Evolutionary conservation across 2,329 filamentous ascomycete genomes (phyloP), one percentile per base, ranked within the genome.

Genomic region (Ophiosphaerella herpotricha): DNA sequence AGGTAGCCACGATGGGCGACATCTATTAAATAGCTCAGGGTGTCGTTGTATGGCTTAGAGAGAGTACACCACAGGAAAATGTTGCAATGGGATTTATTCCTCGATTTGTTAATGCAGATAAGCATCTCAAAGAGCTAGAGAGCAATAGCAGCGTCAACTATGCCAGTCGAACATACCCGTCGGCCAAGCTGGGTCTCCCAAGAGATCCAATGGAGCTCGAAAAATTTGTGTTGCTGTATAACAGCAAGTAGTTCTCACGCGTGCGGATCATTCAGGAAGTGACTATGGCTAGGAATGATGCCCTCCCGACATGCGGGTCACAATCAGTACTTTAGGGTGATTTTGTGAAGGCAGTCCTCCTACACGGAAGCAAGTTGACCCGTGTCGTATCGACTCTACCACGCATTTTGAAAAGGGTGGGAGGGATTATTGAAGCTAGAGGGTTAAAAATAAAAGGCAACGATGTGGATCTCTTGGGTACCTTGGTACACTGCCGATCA

Each of bases 1-100:
- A 44, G 31, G 42, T 44, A 7, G 14, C 29, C 9, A 31, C 29
- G n/a, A 44, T 44, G 42, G 32, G 34, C 13, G 42, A 44, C n/a
- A 31, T 44, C 9, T 44, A 44, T 16, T 21, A 33, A 7, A 23
- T 37, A 16, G 42, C 42, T 7, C 26, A 44, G 31, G 42, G 11
- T 7, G 32, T 44, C 4, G 33, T 44, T 3, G 38, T 44, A 13
- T 44, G 32, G 42, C 18, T 37, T n/a, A 33, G 42, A 6, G 21
- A 33, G n/a, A 33, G 33, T 9, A 13, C 18, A 7, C 29, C 14
- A 24, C 5, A n/a, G 1, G n/a, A 24, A 3, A 9, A 33, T 16
- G 13, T n/a, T 14, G 26, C 31, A n/a, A 33, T 21, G 3, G 11
- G 23, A 5, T 44, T 44, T 24, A 37, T 44, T 23, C 6, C 26